Evolutionary conservation across 805 yeast species (phyloP).

Genomic region (Yamadazyma takamatsuzukensis): DNA sequence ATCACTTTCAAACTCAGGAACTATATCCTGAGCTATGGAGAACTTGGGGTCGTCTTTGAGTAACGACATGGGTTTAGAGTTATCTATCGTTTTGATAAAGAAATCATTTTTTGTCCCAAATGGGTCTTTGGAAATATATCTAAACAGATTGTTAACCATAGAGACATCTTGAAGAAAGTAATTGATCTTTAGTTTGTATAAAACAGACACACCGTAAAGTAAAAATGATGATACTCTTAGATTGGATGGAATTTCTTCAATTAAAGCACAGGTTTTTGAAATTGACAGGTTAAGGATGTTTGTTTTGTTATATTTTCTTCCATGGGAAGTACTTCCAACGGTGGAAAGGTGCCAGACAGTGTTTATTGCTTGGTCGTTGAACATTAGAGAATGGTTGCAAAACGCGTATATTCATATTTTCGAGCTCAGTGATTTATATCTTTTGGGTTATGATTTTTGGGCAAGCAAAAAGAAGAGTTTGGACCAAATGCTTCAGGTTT

Average conservation of each 20-base stretch:
- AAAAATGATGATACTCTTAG: constrained; percentile 39
- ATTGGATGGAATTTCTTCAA: constrained; percentile 2
- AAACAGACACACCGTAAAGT: constrained; percentile 46
- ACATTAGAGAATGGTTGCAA: background rate
- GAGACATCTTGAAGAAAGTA: constrained; percentile 37
- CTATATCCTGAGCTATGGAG: constrained; percentile 21
- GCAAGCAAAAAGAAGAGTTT: too few relatives aligned
- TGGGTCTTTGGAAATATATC: too few relatives aligned
- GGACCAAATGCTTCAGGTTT: too few relatives aligned
- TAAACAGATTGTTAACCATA: constrained; percentile 1
- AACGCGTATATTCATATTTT: constrained; percentile 1
- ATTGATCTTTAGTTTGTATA: constrained; percentile 47
- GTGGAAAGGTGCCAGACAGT: constrained; percentile 11
- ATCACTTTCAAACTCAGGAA: constrained; percentile 9
- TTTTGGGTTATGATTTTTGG: too few relatives aligned
- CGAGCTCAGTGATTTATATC: too few relatives aligned
- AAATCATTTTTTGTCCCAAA: background rate
- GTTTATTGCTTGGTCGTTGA: constrained; percentile 3
- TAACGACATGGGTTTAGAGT: constrained; percentile 4
- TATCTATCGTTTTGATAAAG: background rate
- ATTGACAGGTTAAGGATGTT: constrained; percentile 21
- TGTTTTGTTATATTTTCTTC: constrained; percentile 3
- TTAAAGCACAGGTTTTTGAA: constrained; percentile 35
- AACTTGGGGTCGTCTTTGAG: constrained; percentile 24
- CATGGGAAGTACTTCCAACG: constrained; percentile 3